phyloP scores from a whole-genome alignment of 2,329 filamentous ascomycete genomes.

The Bipolaris zeicola region DNA sequence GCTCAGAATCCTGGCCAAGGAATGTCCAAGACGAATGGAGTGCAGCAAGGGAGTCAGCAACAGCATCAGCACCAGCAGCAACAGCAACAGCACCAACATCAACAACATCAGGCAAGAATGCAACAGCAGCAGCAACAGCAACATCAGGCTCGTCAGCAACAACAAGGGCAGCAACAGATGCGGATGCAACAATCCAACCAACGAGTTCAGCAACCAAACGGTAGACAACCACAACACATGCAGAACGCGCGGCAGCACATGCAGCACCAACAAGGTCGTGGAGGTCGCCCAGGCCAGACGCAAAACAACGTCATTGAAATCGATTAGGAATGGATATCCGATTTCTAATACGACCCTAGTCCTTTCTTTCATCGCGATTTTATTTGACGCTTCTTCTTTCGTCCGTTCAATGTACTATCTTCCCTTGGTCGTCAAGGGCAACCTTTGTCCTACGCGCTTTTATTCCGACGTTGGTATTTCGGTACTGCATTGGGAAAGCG shows the following conservation, averaged over 20 bases:
- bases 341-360: neutral
- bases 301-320: slow-evolving; percentile 32
- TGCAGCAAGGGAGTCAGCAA: slow-evolving; percentile 10
- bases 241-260: slow-evolving; percentile 6
- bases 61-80: slow-evolving; percentile 11
- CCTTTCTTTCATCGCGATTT: neutral
- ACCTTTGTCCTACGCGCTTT: too few relatives aligned
- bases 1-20: slow-evolving; percentile 8
- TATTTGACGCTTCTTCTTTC: neutral
- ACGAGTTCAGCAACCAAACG: slow-evolving; percentile 16
- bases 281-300: slow-evolving; percentile 13
- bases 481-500: too few relatives aligned
- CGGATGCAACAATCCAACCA: slow-evolving; percentile 14
- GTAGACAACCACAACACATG: slow-evolving; percentile 12
- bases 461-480: too few relatives aligned
- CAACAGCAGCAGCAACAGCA: slow-evolving; percentile 18
- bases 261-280: slow-evolving; percentile 15
- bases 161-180: slow-evolving; percentile 2
- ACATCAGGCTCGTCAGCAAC: slow-evolving; percentile 8
- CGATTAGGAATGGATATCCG: slow-evolving; percentile 16
- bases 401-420: neutral
- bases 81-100: slow-evolving; percentile 16
- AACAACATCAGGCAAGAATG: slow-evolving; percentile 12
- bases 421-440: too few relatives aligned
- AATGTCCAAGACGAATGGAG: slow-evolving; percentile 2